phyloP scores from a whole-genome alignment of 768 basidiomycete genomes.

The Xerocomellus chrysenteron region DNA sequence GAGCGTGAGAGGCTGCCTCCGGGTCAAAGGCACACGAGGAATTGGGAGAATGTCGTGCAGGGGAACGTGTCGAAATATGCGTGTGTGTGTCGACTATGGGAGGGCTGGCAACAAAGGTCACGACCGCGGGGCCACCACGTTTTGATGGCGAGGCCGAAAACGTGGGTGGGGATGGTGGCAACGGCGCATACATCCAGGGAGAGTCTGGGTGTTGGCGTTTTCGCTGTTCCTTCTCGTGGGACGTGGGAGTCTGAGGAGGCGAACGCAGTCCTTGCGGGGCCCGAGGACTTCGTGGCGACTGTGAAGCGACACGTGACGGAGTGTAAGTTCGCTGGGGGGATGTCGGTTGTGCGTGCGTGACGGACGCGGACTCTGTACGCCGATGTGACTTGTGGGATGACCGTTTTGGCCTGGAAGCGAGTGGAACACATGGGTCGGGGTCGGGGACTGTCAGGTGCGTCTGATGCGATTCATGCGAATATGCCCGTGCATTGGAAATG shows the following conservation, averaged over 20 bases:
- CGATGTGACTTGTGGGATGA: conserved; percentile 6
- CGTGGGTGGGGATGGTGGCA: conserved; percentile 31
- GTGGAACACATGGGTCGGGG: conserved; percentile 8
- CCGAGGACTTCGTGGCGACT: conserved; percentile 19
- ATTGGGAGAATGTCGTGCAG: conserved; percentile 11
- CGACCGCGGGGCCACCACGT: conserved; percentile 21
- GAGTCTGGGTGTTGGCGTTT: conserved; percentile 19
- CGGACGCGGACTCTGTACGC: conserved; percentile 15
- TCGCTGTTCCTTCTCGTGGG: conserved; percentile 10
- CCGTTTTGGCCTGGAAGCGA: conserved; percentile 4
- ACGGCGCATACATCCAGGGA: conserved; percentile 29
- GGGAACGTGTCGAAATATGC: conserved; percentile 12
- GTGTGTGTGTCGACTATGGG: conserved; percentile 9
- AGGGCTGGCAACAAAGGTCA: conserved; percentile 23
- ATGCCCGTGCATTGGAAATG: conserved; percentile 21
- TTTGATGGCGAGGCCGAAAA: conserved; percentile 32
- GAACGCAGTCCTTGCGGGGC: conserved; percentile 14
- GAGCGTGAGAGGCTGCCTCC: conserved; percentile 56
- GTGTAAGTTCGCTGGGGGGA: conserved; percentile 7
- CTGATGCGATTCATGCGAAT: conserved; percentile 29
- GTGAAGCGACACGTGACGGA: conserved; percentile 5
- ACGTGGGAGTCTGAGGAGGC: conserved; percentile 23
- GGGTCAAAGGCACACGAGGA: conserved; percentile 55
- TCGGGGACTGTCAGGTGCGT: conserved; percentile 24
- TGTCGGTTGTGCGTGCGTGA: neutral